Base-by-base conservation (phyloP, 2,329 filamentous ascomycete genomes). In the Sodiomyces alkalinus region DNA sequence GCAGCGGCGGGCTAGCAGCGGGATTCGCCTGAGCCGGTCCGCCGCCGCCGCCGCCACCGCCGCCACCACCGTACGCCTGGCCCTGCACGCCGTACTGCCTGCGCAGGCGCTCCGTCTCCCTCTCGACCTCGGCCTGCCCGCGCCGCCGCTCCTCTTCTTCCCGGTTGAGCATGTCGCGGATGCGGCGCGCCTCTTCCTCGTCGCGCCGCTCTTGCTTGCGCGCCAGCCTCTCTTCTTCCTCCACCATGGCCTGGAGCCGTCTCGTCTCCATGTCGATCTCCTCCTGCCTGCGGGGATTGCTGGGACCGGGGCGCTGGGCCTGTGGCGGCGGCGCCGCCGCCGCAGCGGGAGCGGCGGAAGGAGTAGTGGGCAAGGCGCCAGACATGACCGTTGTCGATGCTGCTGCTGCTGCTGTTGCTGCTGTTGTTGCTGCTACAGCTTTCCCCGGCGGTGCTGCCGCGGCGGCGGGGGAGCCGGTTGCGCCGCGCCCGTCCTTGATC, bases 71-170 rank as follows among this genome's bases (percentile, higher is more conserved):
- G 40, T 52, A 35, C 41, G 53, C 47, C 42, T 66, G 60, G 1
- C 60, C 59, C 28, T 62, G 52, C 25, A 70, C 58, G 26, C 80
- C 79, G 41, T 81, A 86, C 40, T 76, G 51, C 39, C 60, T 68
- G 14, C 70, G 60, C 19, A 98, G 58, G 2, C 85, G 66, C 47
- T 90, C 82, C 1, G 90, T 96, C 55, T 98, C 87, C 36, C 65
- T 67, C 13, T 86, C 75, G 2, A 86, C 56, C 39, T 69, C 68
- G 7, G 62, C 67, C 18, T 75, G 65, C 33, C 61, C 58, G 18
- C 52, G 53, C 16, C 53, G 63, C 1, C 58, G 62, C 40, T 79
- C 74, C 31, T 62, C 64, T 16, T 77, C 71, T 44, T 85, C 78
- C 23, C 64, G 58, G 27, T 76, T 67, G 4, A 80, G 60, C 63